Evolutionary conservation across 768 basidiomycete genomes (phyloP).

Genomic region (Tulasnella calospora): DNA sequence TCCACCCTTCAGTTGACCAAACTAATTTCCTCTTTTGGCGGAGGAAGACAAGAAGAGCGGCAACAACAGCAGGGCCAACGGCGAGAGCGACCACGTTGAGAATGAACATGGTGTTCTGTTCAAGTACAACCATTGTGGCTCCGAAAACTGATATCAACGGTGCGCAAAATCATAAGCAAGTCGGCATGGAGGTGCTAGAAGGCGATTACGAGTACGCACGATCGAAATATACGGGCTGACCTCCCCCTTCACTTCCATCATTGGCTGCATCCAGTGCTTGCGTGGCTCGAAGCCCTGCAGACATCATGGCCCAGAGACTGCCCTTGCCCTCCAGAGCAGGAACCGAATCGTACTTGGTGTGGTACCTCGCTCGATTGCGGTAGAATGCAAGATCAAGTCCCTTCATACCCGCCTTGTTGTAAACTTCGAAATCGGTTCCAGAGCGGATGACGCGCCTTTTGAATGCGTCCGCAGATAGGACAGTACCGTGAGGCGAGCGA

Average conservation of each 20-base stretch:
- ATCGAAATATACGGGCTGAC: constrained; percentile 64
- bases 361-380: constrained; percentile 65
- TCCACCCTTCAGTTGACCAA: constrained; percentile 36
- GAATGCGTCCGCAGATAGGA: constrained; percentile 65
- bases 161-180: not conserved
- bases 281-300: constrained; percentile 54
- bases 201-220: constrained; percentile 42
- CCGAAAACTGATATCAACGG: constrained; percentile 51
- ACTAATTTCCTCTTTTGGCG: constrained; percentile 27
- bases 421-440: constrained; percentile 69
- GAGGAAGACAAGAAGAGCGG: constrained; percentile 39
- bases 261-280: constrained; percentile 40
- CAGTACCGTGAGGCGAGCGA: constrained; percentile 67
- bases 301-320: constrained; percentile 77
- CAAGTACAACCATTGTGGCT: constrained; percentile 50
- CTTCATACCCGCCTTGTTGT: constrained; percentile 51
- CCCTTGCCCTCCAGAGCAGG: constrained; percentile 52
- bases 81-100: constrained; percentile 57
- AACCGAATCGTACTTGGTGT: constrained; percentile 68
- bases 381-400: constrained; percentile 81
- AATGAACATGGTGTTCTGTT: constrained; percentile 48
- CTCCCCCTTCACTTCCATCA: constrained; percentile 31
- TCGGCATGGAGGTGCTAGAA: not conserved
- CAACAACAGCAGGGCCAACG: constrained; percentile 55
- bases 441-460: constrained; percentile 59